These are phyloP conservation scores for Meredithiella fracta DNA, from an alignment of 2,329 filamentous ascomycete species.

Conservation along the genomic window DNA sequence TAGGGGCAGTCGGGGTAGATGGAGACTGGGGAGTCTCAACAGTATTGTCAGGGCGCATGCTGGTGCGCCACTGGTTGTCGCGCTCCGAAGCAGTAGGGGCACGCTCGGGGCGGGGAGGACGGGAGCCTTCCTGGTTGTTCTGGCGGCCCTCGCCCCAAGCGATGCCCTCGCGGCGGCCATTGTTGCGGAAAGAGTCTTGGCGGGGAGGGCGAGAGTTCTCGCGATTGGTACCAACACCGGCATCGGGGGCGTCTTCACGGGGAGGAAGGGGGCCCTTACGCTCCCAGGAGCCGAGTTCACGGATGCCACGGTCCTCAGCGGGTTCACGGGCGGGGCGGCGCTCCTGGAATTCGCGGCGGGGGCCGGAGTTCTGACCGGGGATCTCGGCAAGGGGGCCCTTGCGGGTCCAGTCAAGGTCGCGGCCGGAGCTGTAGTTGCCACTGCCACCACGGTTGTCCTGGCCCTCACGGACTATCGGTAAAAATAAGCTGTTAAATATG, in stretches of 20 bases:
- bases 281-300: slow-evolving; percentile 85
- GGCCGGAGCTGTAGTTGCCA: slow-evolving; percentile 40
- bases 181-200: slow-evolving; percentile 44
- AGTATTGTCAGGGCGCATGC: slow-evolving; percentile 67
- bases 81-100: slow-evolving; percentile 75
- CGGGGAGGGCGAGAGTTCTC: slow-evolving; percentile 37
- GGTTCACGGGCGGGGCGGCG: slow-evolving; percentile 45
- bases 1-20: slow-evolving; percentile 29
- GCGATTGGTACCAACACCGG: slow-evolving; percentile 32
- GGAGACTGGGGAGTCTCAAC: slow-evolving; percentile 50
- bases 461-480: slow-evolving; percentile 3
- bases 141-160: slow-evolving; percentile 55
- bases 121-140: slow-evolving; percentile 54
- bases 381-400: slow-evolving; percentile 74
- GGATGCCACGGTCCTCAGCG: slow-evolving; percentile 56
- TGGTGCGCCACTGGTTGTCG: slow-evolving; percentile 82
- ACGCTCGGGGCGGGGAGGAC: slow-evolving; percentile 62
- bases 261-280: slow-evolving; percentile 83
- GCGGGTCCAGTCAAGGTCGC: slow-evolving; percentile 86
- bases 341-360: slow-evolving; percentile 40
- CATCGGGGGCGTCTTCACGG: slow-evolving; percentile 31
- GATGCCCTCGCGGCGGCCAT: slow-evolving; percentile 52
- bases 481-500: neutral
- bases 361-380: slow-evolving; percentile 43
- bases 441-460: neutral